These are phyloP conservation scores for Hyphodiscus sp. DNA, from an alignment of 2,329 filamentous ascomycete species.

Conservation along the genomic window DNA sequence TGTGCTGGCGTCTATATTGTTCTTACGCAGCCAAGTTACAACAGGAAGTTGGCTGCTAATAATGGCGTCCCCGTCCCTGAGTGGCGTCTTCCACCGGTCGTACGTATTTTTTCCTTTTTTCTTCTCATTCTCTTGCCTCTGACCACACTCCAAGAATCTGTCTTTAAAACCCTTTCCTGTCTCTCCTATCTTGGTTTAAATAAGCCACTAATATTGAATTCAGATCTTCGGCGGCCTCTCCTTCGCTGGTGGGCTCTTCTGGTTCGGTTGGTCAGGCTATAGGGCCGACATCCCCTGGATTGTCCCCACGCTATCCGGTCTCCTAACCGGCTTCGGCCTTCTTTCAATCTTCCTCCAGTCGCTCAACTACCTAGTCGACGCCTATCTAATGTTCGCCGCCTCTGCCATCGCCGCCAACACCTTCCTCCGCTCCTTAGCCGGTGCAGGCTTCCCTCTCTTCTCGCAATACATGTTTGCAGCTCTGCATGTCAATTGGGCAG, in stretches of 20 bases:
- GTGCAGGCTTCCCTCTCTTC: conserved; percentile 76
- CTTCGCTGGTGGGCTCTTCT: conserved; percentile 63
- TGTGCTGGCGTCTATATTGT: conserved; percentile 60
- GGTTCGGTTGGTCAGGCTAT: conserved; percentile 65
- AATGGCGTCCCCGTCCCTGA: conserved; percentile 58
- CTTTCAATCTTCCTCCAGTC: conserved; percentile 77
- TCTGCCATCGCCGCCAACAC: conserved; percentile 79
- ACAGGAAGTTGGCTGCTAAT: conserved; percentile 61
- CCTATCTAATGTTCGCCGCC: conserved; percentile 55
- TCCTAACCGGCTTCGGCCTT: conserved; percentile 67
- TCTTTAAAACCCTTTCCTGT: not conserved
- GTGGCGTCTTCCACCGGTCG: conserved; percentile 57
- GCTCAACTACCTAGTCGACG: conserved; percentile 76
- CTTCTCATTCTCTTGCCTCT: not conserved
- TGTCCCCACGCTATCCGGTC: conserved; percentile 53
- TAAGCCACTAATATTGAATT: not conserved
- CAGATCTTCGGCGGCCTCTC: conserved; percentile 49
- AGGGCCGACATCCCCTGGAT: conserved; percentile 53
- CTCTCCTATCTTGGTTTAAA: not conserved
- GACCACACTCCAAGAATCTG: not conserved
- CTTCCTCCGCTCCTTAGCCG: conserved; percentile 70
- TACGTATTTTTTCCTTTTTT: not conserved
- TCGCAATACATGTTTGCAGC: conserved; percentile 62
- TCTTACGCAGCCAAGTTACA: conserved; percentile 58
- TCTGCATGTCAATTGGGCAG: conserved; percentile 55